A percentile compares a stretch with the other conserved stretches of the same genome.
These are phyloP conservation scores for Haematococcus lacustris DNA, from an alignment of 139 green algal species.

Conservation along the genomic window DNA sequence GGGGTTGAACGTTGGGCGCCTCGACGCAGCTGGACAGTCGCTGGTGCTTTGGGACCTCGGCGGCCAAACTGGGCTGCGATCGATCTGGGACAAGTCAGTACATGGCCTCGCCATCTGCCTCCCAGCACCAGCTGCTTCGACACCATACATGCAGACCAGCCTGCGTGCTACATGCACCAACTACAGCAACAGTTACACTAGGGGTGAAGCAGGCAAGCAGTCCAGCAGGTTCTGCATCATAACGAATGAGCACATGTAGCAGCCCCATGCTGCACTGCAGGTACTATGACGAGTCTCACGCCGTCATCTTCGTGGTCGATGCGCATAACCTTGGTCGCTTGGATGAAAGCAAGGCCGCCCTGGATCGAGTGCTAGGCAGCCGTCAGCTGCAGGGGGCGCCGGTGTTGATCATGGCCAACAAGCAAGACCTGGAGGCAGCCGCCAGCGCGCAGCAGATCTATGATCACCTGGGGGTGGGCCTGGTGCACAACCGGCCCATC, in stretches of 20 bases:
- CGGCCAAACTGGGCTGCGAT: conserved; percentile 62
- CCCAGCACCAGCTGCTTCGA: too few species aligned
- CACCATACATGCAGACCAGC: too few species aligned
- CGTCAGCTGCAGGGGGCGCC: conserved; percentile 74
- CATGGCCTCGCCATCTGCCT: too few species aligned
- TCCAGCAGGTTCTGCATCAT: too few species aligned
- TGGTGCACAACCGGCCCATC: conserved; percentile 15
- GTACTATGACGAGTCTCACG: conserved; percentile 91
- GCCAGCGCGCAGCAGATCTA: conserved; percentile 3
- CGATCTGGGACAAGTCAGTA: conserved; percentile 97
- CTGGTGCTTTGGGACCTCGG: conserved; percentile 94
- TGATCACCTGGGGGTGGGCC: neutral
- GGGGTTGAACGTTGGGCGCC: conserved; percentile 79
- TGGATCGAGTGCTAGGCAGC: conserved; percentile 63
- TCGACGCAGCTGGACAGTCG: conserved; percentile 50
- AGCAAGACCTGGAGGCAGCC: conserved; percentile 65
- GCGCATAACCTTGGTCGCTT: conserved; percentile 40
- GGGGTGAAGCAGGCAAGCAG: too few species aligned
- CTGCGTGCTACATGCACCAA: too few species aligned
- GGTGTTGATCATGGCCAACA: conserved; percentile 89
- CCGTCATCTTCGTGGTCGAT: conserved; percentile 87
- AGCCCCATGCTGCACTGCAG: too few species aligned
- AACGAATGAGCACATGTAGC: too few species aligned
- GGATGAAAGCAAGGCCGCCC: conserved; percentile 50
- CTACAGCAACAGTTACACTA: too few species aligned